Percentiles rank a stretch among this genome's conserved stretches.
Conservation (phyloP, 2,329 filamentous ascomycete species). For the Fusarium temperatum region DNA sequence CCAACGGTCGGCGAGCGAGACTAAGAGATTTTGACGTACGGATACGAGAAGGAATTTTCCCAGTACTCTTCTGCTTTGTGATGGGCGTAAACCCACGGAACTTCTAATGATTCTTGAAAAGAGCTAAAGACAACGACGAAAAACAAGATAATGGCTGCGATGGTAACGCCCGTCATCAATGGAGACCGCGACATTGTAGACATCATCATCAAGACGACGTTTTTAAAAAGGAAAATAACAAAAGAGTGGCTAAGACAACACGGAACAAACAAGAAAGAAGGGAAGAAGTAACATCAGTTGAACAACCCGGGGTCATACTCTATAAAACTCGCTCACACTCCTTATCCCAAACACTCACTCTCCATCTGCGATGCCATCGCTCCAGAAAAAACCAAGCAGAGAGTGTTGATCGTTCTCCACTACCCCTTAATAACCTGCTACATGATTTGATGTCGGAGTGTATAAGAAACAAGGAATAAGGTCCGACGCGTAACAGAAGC, state of each 20-base stretch:
- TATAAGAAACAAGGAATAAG: conserved; percentile 9
- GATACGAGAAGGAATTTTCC: conserved; percentile 14
- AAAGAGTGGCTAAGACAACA: background rate
- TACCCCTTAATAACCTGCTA: conserved; percentile 25
- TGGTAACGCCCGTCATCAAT: conserved; percentile 6
- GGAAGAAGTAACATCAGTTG: background rate
- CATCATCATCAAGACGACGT: conserved; percentile 22
- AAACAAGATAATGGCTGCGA: conserved; percentile 27
- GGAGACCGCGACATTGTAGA: conserved; percentile 24
- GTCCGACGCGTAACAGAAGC: conserved; percentile 14
- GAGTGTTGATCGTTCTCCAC: conserved; percentile 8
- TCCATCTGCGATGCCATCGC: background rate
- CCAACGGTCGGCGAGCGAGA: background rate
- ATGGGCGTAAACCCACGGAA: conserved; percentile 22
- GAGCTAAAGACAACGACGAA: conserved; percentile 24
- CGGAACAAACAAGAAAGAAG: background rate
- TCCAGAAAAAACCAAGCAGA: background rate
- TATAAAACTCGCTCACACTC: conserved; percentile 4
- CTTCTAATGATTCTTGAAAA: conserved; percentile 26
- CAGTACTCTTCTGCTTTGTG: conserved; percentile 22
- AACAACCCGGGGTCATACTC: background rate
- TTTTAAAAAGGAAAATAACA: background rate
- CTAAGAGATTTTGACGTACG: background rate
- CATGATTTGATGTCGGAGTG: conserved; percentile 15
- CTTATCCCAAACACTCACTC: background rate